Evolutionary conservation across 2,329 filamentous ascomycete species (phyloP).

Genomic region (Alternaria alternata): DNA sequence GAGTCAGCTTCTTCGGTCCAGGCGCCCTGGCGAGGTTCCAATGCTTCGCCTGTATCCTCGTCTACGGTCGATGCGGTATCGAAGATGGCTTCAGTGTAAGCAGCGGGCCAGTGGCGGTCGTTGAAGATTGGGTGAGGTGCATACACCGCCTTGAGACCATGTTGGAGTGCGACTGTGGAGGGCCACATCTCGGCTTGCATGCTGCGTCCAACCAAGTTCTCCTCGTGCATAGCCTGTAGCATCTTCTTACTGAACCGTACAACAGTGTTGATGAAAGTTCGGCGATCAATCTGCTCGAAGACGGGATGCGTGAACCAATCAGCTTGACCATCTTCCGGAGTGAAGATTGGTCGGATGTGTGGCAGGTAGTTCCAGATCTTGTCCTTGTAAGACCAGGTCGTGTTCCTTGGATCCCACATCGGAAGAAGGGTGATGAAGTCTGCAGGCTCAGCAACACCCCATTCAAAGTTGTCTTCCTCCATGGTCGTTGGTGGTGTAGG

Average conservation of each 20-base stretch:
- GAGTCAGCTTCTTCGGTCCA: constrained; percentile 55
- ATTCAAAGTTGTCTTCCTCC: constrained; percentile 81
- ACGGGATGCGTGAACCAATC: constrained; percentile 62
- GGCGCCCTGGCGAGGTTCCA: constrained; percentile 67
- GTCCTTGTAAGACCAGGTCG: constrained; percentile 72
- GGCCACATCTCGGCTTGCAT: constrained; percentile 99
- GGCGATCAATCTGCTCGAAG: constrained; percentile 66
- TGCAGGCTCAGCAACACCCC: constrained; percentile 90
- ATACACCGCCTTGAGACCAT: constrained; percentile 91
- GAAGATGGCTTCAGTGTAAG: constrained; percentile 78
- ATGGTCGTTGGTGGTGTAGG: constrained; percentile 74
- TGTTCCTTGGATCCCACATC: constrained; percentile 87
- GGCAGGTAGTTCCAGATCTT: constrained; percentile 61
- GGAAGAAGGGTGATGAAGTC: constrained; percentile 93
- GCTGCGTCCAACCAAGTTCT: constrained; percentile 86
- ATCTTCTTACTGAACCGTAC: constrained; percentile 82
- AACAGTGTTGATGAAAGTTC: constrained; percentile 88
- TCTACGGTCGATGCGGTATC: constrained; percentile 63
- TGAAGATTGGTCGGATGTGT: constrained; percentile 78
- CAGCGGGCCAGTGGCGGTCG: constrained; percentile 84
- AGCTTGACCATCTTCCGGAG: constrained; percentile 75
- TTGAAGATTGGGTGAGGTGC: constrained; percentile 89
- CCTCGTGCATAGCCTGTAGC: constrained; percentile 86
- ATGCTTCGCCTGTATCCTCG: constrained; percentile 48
- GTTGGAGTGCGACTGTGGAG: constrained; percentile 83